Conservation (phyloP, 768 basidiomycete genomes). For the Pleurotus tuber-regium region DNA sequence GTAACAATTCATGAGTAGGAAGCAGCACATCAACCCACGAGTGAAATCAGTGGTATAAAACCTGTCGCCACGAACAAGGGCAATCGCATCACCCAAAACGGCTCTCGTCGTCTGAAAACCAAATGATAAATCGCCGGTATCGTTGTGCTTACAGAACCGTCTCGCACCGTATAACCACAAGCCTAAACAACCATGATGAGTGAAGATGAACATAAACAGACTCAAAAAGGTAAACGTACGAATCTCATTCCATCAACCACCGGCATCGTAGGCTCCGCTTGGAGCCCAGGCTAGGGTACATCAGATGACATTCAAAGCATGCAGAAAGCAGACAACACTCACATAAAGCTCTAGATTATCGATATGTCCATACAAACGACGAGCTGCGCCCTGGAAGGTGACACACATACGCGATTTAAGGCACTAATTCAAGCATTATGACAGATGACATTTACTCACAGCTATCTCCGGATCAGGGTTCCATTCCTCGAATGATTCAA, state of each 20-base stretch:
- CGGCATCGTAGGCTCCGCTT: constrained; percentile 53
- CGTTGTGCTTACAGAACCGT: not conserved
- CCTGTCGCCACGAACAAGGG: constrained; percentile 51
- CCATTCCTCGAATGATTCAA: constrained; percentile 53
- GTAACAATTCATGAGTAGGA: not conserved
- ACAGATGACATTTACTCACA: constrained; percentile 26
- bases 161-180: constrained; percentile 55
- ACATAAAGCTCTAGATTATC: constrained; percentile 38
- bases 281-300: constrained; percentile 24
- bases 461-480: constrained; percentile 44
- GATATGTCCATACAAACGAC: constrained; percentile 31
- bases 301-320: not conserved
- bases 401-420: too few relatives aligned
- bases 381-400: constrained; percentile 24
- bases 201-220: not conserved
- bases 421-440: too few relatives aligned
- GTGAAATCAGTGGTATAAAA: constrained; percentile 53
- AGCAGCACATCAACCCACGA: constrained; percentile 26
- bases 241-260: constrained; percentile 48
- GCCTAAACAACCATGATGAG: constrained; percentile 22
- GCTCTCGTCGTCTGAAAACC: constrained; percentile 38
- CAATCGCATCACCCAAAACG: constrained; percentile 52
- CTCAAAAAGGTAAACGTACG: constrained; percentile 16
- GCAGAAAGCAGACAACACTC: constrained; percentile 1
- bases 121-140: not conserved